Evolutionary conservation across 495 filamentous ascomycete genomes (phyloP).

Genomic region (Neurospora sp.): DNA sequence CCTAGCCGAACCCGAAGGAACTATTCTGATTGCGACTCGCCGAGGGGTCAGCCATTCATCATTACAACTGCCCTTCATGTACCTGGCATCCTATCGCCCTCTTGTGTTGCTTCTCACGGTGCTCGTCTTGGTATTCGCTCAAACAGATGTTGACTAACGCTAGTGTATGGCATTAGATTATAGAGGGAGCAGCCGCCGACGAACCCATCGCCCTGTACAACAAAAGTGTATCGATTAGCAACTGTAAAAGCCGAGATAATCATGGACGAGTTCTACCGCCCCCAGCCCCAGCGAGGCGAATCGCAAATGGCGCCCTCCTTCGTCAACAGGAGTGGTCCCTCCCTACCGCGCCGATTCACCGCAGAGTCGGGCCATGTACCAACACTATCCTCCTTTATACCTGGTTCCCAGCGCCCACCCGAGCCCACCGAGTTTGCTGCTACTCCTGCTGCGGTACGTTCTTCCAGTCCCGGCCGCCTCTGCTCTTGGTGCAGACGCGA

Average conservation of each 20-base stretch:
- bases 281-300: constrained; percentile 60
- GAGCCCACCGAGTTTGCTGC: constrained; percentile 35
- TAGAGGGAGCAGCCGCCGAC: constrained; percentile 19
- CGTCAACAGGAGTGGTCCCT: constrained; percentile 51
- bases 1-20: not conserved
- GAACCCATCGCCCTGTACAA: constrained; percentile 35
- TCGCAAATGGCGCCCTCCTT: constrained; percentile 54
- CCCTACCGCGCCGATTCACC: constrained; percentile 81
- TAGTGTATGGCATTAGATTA: constrained; percentile 1
- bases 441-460: constrained; percentile 26
- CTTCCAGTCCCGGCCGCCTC: not conserved
- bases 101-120: not conserved
- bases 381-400: constrained; percentile 61
- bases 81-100: not conserved
- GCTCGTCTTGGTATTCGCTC: not conserved
- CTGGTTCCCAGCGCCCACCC: constrained; percentile 23
- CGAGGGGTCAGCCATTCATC: not conserved
- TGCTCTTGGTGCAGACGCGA: not conserved
- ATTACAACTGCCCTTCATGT: not conserved
- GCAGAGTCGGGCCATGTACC: constrained; percentile 81
- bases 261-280: constrained; percentile 56
- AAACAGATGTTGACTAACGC: not conserved
- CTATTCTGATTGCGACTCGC: not conserved
- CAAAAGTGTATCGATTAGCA: constrained; percentile 29
- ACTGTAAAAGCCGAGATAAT: constrained; percentile 11